Base-by-base conservation (phyloP, 2,329 filamentous ascomycete species). In the Talaromyces sp. region DNA sequence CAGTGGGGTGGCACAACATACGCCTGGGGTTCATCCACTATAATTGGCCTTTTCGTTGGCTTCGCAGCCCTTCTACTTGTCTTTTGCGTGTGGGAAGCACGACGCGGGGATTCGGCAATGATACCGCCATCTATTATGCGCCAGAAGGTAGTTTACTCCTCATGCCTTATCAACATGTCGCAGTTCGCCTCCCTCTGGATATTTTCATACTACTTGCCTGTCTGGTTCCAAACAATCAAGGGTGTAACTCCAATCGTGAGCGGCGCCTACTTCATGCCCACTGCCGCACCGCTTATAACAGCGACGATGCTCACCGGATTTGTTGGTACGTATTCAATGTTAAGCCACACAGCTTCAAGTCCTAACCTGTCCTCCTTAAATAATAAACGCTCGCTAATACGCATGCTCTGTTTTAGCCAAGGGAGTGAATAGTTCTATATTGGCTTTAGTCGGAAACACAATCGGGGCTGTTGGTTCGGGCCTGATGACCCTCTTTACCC, bases 181-280 rank as follows among this genome's bases (percentile, higher is more conserved):
- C 57, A 59, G 27, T 59, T 59, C 7, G 57, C 57, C 17, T 59
- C 57, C 32, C 51, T 59, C 5, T 54, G 47, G 57, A 59, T 59
- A 52, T 59, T 59, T 59, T 25, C 57, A 27, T 59, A 59, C 36
- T 59, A 59, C 27, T 59, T 59, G 49, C 57, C 57, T 22, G 57
- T 59, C 33, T 59, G 57, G 57, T 59, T 59, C 51, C 57, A 59
- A 32, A 54, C 49, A 54, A 33, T 30, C 28, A 30, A 30, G 28
- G 28, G 28, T 7, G 28, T 30, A 1, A 30, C 28, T 30, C 28
- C 28, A 30, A 30, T 30, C 28, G 28, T 30, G 28, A 30, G 28
- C 28, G 28, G 28, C 28, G 28, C 28, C 4, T 30, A 30, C 28
- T 30, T 30, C 28, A 30, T 30, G 28, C 28, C 28, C 6, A 30